Conservation (phyloP, 805 yeast genomes). For the Saccharomycopsis schoenii region DNA sequence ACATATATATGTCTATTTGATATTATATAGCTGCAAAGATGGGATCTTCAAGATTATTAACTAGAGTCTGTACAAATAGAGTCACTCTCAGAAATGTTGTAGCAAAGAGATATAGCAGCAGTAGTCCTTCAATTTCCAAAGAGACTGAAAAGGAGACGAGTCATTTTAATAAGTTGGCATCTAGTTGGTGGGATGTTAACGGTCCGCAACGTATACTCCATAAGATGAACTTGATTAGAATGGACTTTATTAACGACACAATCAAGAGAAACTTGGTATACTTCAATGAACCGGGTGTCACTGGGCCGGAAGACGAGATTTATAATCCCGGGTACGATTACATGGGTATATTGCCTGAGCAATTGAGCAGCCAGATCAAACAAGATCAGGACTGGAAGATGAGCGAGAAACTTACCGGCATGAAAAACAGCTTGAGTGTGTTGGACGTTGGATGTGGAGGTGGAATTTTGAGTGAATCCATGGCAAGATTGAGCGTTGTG, state of each 20-base stretch:
- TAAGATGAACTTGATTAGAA: slow-evolving; percentile 82
- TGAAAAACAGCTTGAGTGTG: slow-evolving; percentile 35
- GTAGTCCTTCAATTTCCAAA: neutral
- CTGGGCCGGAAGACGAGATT: slow-evolving; percentile 34
- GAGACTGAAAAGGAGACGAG: slow-evolving; percentile 43
- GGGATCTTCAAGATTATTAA: neutral
- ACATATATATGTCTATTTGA: too few relatives aligned
- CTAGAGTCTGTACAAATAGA: neutral
- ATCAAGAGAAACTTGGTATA: slow-evolving; percentile 36
- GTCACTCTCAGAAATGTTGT: neutral
- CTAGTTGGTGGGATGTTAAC: slow-evolving; percentile 96
- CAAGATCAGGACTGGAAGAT: slow-evolving; percentile 41
- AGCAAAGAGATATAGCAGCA: neutral
- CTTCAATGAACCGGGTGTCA: slow-evolving; percentile 29
- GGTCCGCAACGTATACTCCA: slow-evolving; percentile 93
- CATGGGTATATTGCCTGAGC: slow-evolving; percentile 53
- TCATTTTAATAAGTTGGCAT: slow-evolving; percentile 80
- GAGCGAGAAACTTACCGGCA: slow-evolving; percentile 27
- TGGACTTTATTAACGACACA: slow-evolving; percentile 74
- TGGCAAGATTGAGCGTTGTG: slow-evolving; percentile 66
- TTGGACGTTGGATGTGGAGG: slow-evolving; percentile 98
- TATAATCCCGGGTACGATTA: slow-evolving; percentile 70
- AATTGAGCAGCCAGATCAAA: slow-evolving; percentile 37
- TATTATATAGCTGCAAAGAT: too few relatives aligned
- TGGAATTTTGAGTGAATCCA: slow-evolving; percentile 81